These are phyloP conservation scores for Cladophialophora immunda DNA, from an alignment of 2,329 filamentous ascomycete genomes.

Conservation along the genomic window DNA sequence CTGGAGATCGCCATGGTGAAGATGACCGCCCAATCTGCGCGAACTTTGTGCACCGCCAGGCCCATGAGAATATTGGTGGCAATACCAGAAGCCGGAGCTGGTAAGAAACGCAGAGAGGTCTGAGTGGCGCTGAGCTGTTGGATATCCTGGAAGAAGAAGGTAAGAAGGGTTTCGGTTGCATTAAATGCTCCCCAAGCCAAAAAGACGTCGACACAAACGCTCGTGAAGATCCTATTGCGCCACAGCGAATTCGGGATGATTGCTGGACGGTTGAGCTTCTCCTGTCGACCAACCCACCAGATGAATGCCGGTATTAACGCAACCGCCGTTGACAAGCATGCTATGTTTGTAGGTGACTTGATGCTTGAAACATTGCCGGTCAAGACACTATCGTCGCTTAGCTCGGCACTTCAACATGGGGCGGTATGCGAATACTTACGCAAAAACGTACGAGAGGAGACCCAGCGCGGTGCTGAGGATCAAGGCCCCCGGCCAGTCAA, in stretches of 20 bases:
- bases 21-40: conserved; percentile 52
- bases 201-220: conserved; percentile 62
- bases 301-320: conserved; percentile 60
- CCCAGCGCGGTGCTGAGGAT: conserved; percentile 58
- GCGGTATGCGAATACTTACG: conserved; percentile 46
- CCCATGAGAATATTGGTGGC: conserved; percentile 57
- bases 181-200: conserved; percentile 58
- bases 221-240: conserved; percentile 65
- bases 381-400: conserved; percentile 15
- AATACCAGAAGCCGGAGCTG: conserved; percentile 47
- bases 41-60: conserved; percentile 55
- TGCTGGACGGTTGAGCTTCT: conserved; percentile 58
- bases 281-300: conserved; percentile 63
- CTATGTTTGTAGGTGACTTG: conserved; percentile 54
- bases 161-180: conserved; percentile 50
- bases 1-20: conserved; percentile 55
- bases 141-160: conserved; percentile 56
- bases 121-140: conserved; percentile 56
- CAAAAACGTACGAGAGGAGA: conserved; percentile 61
- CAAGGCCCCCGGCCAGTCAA: conserved; percentile 63
- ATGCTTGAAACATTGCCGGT: conserved; percentile 46
- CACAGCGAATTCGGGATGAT: conserved; percentile 71
- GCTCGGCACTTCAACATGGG: conserved; percentile 2
- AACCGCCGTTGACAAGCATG: conserved; percentile 55
- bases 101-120: conserved; percentile 57